Percentiles rank a stretch among this genome's conserved stretches.
These are phyloP conservation scores for Phialophora tarda DNA, from an alignment of 2,329 filamentous ascomycete genomes.

Conservation along the genomic window DNA sequence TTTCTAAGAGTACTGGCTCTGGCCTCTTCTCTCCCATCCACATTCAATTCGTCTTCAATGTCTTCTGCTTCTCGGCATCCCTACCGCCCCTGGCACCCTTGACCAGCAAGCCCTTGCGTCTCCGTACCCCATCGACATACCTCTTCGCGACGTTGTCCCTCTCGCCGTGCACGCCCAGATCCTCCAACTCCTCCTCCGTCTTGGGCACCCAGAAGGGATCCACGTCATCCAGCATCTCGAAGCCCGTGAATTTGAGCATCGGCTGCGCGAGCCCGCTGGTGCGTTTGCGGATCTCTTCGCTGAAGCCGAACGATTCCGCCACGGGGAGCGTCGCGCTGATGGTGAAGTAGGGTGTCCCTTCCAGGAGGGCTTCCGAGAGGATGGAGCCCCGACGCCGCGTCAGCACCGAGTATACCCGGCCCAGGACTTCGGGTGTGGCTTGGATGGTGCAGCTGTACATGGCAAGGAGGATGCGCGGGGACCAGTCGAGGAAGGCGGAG, in stretches of 20 bases:
- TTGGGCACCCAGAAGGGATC: constrained; percentile 98
- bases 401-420: constrained; percentile 96
- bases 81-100: constrained; percentile 74
- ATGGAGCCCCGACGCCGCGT: constrained; percentile 89
- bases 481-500: constrained; percentile 92
- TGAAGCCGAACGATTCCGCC: constrained; percentile 93
- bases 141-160: constrained; percentile 93
- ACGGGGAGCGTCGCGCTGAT: constrained; percentile 88
- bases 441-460: constrained; percentile 99
- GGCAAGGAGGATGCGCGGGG: constrained; percentile 87
- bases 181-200: constrained; percentile 95
- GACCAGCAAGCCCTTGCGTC: constrained; percentile 85
- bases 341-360: constrained; percentile 95
- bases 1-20: background rate
- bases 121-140: constrained; percentile 89
- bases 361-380: constrained; percentile 87
- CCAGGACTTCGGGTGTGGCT: constrained; percentile 86
- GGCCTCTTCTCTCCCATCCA: background rate
- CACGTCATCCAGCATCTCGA: constrained; percentile 82
- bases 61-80: constrained; percentile 92
- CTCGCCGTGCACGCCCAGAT: constrained; percentile 91
- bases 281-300: constrained; percentile 93
- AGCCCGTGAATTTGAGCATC: constrained; percentile 91
- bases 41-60: constrained; percentile 61
- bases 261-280: constrained; percentile 89